These are phyloP conservation scores for Zygotorulaspora mrakii DNA, from an alignment of 1,139 yeast species.

Conservation along the genomic window DNA sequence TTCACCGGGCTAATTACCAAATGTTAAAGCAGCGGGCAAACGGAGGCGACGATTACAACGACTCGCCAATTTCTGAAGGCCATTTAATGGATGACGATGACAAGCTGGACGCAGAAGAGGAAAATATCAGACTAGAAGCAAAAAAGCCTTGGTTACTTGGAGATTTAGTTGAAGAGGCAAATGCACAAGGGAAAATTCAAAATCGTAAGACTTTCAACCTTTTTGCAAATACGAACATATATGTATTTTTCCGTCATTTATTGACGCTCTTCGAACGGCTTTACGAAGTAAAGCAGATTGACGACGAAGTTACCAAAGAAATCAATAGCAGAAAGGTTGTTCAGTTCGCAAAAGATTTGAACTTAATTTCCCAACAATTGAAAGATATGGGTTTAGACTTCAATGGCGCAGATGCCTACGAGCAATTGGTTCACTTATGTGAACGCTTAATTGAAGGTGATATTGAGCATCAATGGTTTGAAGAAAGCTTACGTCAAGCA, in stretches of 20 bases:
- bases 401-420: slow-evolving; percentile 66
- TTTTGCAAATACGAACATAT: slow-evolving; percentile 87
- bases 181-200: slow-evolving; percentile 33
- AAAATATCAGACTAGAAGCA: slow-evolving; percentile 37
- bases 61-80: slow-evolving; percentile 21
- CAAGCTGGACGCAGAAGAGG: slow-evolving; percentile 35
- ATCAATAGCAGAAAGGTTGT: slow-evolving; percentile 63
- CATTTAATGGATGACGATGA: slow-evolving; percentile 26
- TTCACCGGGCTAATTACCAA: slow-evolving; percentile 54
- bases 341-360: slow-evolving; percentile 84
- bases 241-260: slow-evolving; percentile 84
- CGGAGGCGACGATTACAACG: slow-evolving; percentile 33
- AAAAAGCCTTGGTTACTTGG: slow-evolving; percentile 56
- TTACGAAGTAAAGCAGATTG: slow-evolving; percentile 67
- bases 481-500: slow-evolving; percentile 92
- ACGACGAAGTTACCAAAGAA: slow-evolving; percentile 65
- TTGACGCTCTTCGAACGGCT: slow-evolving; percentile 79
- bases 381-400: slow-evolving; percentile 74
- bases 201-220: slow-evolving; percentile 56
- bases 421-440: slow-evolving; percentile 68
- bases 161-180: slow-evolving; percentile 52
- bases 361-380: slow-evolving; percentile 74
- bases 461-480: slow-evolving; percentile 91
- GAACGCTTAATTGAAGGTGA: slow-evolving; percentile 84
- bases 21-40: slow-evolving; percentile 39